These are phyloP conservation scores for Penicillium verhagenii DNA, from an alignment of 495 filamentous ascomycete species.

Conservation along the genomic window DNA sequence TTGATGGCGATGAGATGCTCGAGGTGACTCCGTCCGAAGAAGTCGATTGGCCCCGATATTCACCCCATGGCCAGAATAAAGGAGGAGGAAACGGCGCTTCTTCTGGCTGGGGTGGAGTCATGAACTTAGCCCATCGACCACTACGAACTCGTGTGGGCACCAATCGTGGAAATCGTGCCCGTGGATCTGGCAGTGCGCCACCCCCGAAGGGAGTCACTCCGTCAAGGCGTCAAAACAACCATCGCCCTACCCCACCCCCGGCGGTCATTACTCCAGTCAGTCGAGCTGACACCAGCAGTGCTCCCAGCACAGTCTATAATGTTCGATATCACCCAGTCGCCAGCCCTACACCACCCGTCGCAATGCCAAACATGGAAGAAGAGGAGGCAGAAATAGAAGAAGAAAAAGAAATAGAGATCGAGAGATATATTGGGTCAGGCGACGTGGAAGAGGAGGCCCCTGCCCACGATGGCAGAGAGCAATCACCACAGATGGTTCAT, in stretches of 20 bases:
- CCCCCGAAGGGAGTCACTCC: slow-evolving; percentile 16
- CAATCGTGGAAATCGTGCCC: slow-evolving; percentile 25
- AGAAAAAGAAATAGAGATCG: slow-evolving; percentile 30
- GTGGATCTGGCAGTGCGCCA: slow-evolving; percentile 13
- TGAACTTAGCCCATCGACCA: slow-evolving; percentile 39
- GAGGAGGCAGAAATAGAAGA: slow-evolving; percentile 34
- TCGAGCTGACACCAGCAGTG: slow-evolving; percentile 73
- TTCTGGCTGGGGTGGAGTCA: slow-evolving; percentile 47
- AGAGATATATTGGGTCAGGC: slow-evolving; percentile 11
- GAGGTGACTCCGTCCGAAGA: slow-evolving; percentile 67
- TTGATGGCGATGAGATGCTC: slow-evolving; percentile 96
- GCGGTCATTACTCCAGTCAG: slow-evolving; percentile 70
- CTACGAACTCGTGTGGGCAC: slow-evolving; percentile 36
- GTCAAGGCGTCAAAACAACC: slow-evolving; percentile 22
- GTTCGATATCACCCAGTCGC: slow-evolving; percentile 78
- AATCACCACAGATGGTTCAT: slow-evolving; percentile 37
- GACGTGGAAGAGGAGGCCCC: slow-evolving; percentile 10
- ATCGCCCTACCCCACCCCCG: slow-evolving; percentile 61
- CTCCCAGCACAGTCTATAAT: slow-evolving; percentile 80
- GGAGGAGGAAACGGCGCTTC: slow-evolving; percentile 39
- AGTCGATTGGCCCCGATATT: slow-evolving; percentile 51
- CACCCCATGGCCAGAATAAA: slow-evolving; percentile 32
- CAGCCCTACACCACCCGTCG: slow-evolving; percentile 59
- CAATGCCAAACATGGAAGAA: slow-evolving; percentile 41
- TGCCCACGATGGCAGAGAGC: slow-evolving; percentile 21